Conservation (phyloP, 2,329 filamentous ascomycete genomes). For the Geosmithia morbida region DNA sequence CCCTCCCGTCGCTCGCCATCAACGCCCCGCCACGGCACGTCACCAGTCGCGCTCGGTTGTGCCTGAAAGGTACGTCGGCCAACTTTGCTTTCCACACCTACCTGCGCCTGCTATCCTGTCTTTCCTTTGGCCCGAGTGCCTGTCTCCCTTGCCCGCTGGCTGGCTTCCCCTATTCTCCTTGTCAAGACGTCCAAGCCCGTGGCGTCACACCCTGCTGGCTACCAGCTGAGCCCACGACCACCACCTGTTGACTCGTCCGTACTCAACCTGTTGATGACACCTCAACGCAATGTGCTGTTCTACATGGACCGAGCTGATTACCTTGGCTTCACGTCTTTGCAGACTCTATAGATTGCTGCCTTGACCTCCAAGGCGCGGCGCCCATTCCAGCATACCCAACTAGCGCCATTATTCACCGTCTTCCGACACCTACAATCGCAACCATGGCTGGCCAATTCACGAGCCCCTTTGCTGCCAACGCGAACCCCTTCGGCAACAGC, state of each 20-base stretch:
- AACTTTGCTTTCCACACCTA: too few relatives aligned
- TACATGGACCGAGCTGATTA: not conserved
- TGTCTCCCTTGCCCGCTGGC: too few relatives aligned
- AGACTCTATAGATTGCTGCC: not conserved
- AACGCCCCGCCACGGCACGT: not conserved
- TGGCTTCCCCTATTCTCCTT: too few relatives aligned
- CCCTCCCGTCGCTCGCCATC: not conserved
- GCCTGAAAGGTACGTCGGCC: too few relatives aligned
- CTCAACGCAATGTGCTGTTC: not conserved
- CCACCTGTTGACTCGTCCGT: too few relatives aligned
- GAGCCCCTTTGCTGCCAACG: conserved; percentile 51
- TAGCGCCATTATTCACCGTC: not conserved
- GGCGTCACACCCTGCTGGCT: too few relatives aligned
- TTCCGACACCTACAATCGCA: not conserved
- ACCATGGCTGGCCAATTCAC: conserved; percentile 66
- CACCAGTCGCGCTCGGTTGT: too few relatives aligned
- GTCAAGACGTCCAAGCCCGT: too few relatives aligned
- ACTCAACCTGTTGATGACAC: not conserved
- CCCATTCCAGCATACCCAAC: not conserved
- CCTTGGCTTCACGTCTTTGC: not conserved
- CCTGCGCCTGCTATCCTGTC: too few relatives aligned
- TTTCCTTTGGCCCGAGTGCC: too few relatives aligned
- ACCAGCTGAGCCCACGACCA: too few relatives aligned
- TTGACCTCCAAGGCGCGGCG: not conserved
- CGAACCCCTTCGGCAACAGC: conserved; percentile 56